A percentile compares a stretch with the other conserved stretches of the same genome.
Conservation (phyloP, 108 stramenopile genomes). For the Seminavis robusta region DNA sequence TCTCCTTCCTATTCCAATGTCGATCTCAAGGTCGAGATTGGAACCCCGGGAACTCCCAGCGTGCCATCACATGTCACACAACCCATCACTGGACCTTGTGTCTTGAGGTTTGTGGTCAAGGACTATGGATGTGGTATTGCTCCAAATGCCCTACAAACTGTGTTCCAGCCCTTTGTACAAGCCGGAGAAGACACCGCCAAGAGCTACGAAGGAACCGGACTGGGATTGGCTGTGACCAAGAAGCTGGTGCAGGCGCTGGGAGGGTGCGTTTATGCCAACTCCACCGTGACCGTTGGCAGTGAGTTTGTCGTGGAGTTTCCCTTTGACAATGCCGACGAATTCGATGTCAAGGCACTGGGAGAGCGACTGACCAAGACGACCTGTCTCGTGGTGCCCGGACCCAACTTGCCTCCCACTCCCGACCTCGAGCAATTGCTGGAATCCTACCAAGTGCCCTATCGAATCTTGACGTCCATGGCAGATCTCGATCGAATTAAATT, state of each 20-base stretch:
- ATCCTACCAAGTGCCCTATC: too few species aligned
- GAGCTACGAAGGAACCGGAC: slow-evolving; percentile 23
- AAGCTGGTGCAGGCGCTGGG: slow-evolving; percentile 46
- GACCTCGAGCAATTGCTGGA: too few species aligned
- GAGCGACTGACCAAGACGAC: not conserved
- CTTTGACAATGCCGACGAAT: too few species aligned
- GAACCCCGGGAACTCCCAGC: too few species aligned
- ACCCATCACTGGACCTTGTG: not conserved
- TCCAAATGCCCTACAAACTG: slow-evolving; percentile 31
- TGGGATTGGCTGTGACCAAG: slow-evolving; percentile 50
- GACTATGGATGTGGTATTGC: slow-evolving; percentile 54
- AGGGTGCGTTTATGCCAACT: slow-evolving; percentile 37
- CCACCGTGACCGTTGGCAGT: slow-evolving; percentile 24
- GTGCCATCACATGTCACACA: too few species aligned
- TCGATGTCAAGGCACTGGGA: not conserved
- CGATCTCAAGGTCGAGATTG: slow-evolving; percentile 17
- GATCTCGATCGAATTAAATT: too few species aligned
- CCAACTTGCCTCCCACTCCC: too few species aligned
- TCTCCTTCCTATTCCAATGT: slow-evolving; percentile 16
- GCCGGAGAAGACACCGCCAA: slow-evolving; percentile 11
- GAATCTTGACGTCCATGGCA: too few species aligned
- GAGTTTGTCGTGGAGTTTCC: slow-evolving; percentile 48
- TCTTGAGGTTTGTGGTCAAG: slow-evolving; percentile 38
- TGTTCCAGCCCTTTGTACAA: slow-evolving; percentile 53
- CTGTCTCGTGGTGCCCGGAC: not conserved